Evolutionary conservation across 805 yeast species (phyloP).

Genomic region (Groenewaldozyma tartarivorans): DNA sequence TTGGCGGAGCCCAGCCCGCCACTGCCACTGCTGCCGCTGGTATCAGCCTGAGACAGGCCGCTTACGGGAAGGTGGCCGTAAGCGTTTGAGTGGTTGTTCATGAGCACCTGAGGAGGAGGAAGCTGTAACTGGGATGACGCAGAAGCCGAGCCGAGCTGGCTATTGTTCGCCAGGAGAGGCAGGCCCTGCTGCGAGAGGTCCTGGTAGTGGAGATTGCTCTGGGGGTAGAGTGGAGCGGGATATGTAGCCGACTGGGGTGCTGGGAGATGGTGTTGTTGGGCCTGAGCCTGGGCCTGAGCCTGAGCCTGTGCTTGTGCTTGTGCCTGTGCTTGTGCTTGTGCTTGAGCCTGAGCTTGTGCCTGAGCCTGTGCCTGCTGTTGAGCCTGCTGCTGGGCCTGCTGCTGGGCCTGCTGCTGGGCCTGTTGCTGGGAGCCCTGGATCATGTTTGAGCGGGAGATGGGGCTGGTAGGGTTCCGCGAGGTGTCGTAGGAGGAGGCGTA

Average conservation of each 20-base stretch:
- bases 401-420: neutral
- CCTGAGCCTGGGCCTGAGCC: neutral
- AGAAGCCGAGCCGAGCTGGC: neutral
- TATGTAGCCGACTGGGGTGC: neutral
- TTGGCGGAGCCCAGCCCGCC: neutral
- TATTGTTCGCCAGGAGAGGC: neutral
- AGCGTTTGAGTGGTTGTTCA: neutral
- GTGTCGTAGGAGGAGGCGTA: neutral
- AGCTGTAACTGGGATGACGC: neutral
- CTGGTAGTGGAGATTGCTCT: neutral
- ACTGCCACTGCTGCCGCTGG: neutral
- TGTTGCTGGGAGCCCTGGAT: too few relatives aligned
- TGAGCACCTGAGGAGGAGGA: neutral
- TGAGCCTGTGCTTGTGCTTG: neutral
- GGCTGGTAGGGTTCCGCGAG: too few relatives aligned
- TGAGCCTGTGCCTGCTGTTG: too few relatives aligned
- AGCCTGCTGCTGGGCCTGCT: neutral
- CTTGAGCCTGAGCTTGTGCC: too few relatives aligned
- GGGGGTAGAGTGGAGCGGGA: neutral
- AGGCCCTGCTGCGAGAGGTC: neutral
- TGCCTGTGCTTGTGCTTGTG: neutral
- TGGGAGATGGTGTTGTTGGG: neutral
- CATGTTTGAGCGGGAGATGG: too few relatives aligned
- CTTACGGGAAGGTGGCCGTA: neutral
- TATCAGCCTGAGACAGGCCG: neutral